phyloP scores from a whole-genome alignment of 805 yeast genomes.

The Yarrowia sp. region DNA sequence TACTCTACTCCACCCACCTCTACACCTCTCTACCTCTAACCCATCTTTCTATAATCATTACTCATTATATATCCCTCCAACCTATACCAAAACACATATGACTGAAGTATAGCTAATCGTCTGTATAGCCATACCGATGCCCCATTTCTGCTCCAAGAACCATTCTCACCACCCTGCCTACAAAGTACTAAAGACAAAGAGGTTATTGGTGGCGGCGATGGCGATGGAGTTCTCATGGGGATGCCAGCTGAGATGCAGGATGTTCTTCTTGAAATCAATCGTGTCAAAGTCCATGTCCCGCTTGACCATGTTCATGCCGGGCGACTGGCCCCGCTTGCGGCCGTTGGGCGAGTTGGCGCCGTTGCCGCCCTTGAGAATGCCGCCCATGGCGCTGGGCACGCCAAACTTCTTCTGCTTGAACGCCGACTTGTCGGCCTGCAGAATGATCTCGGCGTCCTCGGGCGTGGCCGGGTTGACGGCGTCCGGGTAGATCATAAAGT shows the following conservation, averaged over 20 bases:
- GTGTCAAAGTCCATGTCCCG: constrained; percentile 74
- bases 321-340: constrained; percentile 48
- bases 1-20: no score
- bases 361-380: constrained; percentile 42
- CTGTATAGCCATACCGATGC: no score
- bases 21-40: no score
- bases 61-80: constrained; percentile 32
- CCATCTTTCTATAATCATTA: constrained; percentile 26
- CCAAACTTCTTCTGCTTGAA: constrained; percentile 79
- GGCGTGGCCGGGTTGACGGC: constrained; percentile 53
- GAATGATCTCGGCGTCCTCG: constrained; percentile 69
- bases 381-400: constrained; percentile 56
- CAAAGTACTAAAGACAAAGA: constrained; percentile 52
- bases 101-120: background rate
- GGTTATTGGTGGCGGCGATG: constrained; percentile 95
- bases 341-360: constrained; percentile 39
- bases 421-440: constrained; percentile 98
- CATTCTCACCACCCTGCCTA: constrained; percentile 28
- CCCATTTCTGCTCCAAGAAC: no score
- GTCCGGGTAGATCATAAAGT: constrained; percentile 95
- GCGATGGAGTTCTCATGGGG: constrained; percentile 96
- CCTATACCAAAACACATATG: constrained; percentile 16
- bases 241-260: constrained; percentile 97
- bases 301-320: constrained; percentile 56
- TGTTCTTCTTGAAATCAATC: constrained; percentile 93